Evolutionary conservation across 805 yeast species (phyloP), one percentile per base, ranked within the genome.

Genomic region (Candida hungchunana): DNA sequence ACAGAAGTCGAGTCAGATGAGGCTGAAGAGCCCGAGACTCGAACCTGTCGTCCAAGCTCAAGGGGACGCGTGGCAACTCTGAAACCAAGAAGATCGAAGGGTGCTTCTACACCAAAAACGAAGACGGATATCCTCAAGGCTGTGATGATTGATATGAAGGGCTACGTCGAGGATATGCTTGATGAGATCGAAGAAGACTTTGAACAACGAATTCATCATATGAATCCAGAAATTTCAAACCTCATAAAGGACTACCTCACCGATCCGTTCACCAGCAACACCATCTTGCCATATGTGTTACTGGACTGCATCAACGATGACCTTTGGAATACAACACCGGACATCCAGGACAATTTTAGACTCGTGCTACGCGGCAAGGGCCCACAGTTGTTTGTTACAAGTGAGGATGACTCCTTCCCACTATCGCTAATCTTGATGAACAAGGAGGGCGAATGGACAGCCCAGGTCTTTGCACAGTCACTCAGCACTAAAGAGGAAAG

Each of bases 301-400:
- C 29, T 36, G 20, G 36, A 36, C 25, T 36, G 34, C 16, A 36
- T 36, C 26, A 36, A 35, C 13, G 37, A 34, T 22, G 40, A 37
- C 29, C 19, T 37, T 11, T 32, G 40, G 36, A 37, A 32, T 26
- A 17, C 29, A 3, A 18, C 18, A 11, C 9, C 12, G 17, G 28
- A 32, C 6, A 37, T 37, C 21, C 9, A 26, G 2, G 28, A 29
- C 6, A 12, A 28, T 17, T 37, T 37, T 31, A 19, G 37, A 12
- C 32, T 37, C 16, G 16, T 29, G 9, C 26, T 32, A 9, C n/a
- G 26, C 13, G 39, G 35, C 12, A 26, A 30, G 22, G 25, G 31
- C 8, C 37, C 40, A 14, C 22, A 28, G n/a, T 22, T 37, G 13
- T 8, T 14, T 5, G 22, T 37, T 5, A 27, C 31, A 13, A 23